A percentile compares a stretch with the other conserved stretches of the same genome.
These are phyloP conservation scores for Beta vulgaris DNA, from an alignment of 148 eudicot species.

Conservation along the genomic window DNA sequence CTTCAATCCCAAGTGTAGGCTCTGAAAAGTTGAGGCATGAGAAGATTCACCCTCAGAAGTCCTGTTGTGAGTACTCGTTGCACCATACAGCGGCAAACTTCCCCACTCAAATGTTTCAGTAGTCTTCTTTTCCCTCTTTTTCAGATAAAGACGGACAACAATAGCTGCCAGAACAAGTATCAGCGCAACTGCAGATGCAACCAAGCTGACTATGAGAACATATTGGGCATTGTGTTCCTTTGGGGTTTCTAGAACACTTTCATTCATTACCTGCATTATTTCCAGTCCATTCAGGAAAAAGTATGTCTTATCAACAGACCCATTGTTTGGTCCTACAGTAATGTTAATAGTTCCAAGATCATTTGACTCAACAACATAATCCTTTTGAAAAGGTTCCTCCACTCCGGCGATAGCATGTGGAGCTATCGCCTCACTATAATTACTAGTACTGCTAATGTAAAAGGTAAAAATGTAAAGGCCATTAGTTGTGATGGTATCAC, in stretches of 20 bases:
- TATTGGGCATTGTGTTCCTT: conserved; percentile 11
- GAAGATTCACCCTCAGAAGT: conserved; percentile 21
- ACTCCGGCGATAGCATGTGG: too few relatives aligned
- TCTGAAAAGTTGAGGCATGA: conserved; percentile 20
- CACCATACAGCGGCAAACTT: conserved; percentile 16
- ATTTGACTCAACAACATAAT: conserved; percentile 35
- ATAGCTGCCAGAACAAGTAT: conserved; percentile 15
- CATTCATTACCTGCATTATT: conserved; percentile 34
- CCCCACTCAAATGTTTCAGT: conserved; percentile 31
- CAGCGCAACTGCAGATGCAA: conserved; percentile 28
- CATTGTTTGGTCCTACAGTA: conserved; percentile 22
- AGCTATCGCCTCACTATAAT: not conserved
- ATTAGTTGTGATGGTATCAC: conserved; percentile 18
- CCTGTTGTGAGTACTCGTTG: conserved; percentile 24
- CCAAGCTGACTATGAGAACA: conserved; percentile 22
- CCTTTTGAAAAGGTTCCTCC: conserved; percentile 40
- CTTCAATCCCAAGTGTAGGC: conserved; percentile 39
- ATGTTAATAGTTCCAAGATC: conserved; percentile 29
- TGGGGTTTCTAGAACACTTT: conserved; percentile 2
- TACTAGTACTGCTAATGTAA: conserved; percentile 24
- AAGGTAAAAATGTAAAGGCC: conserved; percentile 12
- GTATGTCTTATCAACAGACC: not conserved
- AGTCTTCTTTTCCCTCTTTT: conserved; percentile 16
- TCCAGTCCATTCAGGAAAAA: conserved; percentile 47
- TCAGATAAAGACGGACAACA: conserved; percentile 16